Conservation (phyloP, 345 rosid genomes). For the Populus pruinosa region DNA sequence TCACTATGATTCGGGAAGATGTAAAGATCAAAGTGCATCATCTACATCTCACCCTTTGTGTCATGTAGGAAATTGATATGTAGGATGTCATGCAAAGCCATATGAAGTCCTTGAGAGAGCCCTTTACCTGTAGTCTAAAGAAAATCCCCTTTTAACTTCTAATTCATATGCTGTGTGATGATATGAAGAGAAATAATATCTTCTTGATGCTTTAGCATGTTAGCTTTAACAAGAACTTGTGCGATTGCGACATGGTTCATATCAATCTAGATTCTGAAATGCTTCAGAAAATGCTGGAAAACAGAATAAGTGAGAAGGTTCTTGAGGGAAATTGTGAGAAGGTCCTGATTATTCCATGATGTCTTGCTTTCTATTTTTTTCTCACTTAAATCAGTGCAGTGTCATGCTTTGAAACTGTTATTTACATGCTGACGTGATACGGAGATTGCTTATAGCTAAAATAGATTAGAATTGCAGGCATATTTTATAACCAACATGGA, state of each 20-base stretch:
- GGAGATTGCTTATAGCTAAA: slow-evolving; percentile 15
- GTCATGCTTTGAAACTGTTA: neutral
- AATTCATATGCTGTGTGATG: neutral
- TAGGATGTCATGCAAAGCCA: neutral
- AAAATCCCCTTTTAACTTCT: neutral
- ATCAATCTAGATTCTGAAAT: neutral
- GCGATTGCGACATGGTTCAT: neutral
- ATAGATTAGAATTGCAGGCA: slow-evolving; percentile 49
- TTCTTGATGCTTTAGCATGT: neutral
- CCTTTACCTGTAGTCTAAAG: neutral
- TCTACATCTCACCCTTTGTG: neutral
- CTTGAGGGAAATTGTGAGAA: too few relatives aligned
- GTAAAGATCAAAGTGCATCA: neutral
- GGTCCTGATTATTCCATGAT: too few relatives aligned
- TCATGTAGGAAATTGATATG: neutral
- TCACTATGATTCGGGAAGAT: neutral
- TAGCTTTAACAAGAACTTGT: neutral
- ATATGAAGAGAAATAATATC: neutral
- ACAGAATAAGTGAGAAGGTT: neutral
- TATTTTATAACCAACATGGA: slow-evolving; percentile 93
- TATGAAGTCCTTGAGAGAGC: neutral
- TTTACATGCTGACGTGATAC: slow-evolving; percentile 1
- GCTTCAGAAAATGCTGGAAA: neutral
- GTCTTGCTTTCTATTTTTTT: neutral
- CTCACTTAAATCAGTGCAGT: neutral